These are phyloP conservation scores for Emergomyces africanus DNA, from an alignment of 2,329 filamentous ascomycete species.

Conservation along the genomic window DNA sequence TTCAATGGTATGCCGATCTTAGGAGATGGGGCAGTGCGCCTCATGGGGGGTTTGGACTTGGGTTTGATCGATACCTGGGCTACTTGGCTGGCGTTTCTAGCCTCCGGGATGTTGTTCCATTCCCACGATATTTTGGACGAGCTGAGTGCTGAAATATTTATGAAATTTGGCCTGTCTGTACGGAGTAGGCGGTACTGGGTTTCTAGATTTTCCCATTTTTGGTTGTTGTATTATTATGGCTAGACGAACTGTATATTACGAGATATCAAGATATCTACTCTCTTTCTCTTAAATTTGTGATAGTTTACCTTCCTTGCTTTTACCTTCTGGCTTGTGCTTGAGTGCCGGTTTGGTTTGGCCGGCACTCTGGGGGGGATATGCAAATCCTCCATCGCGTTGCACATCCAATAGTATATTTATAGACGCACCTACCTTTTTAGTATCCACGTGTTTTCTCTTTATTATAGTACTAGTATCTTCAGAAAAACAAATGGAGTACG, in stretches of 20 bases:
- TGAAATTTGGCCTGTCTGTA: too few relatives aligned
- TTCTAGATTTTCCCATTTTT: not conserved
- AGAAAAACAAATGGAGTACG: too few relatives aligned
- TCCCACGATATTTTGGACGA: conserved; percentile 56
- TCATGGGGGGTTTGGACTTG: conserved; percentile 81
- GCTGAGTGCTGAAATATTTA: conserved; percentile 33
- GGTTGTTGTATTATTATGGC: not conserved
- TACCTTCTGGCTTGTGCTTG: not conserved
- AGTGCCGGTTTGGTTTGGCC: not conserved
- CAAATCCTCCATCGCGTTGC: too few relatives aligned
- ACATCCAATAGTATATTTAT: too few relatives aligned
- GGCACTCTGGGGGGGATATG: too few relatives aligned
- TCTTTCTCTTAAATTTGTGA: not conserved
- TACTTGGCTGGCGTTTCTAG: conserved; percentile 73
- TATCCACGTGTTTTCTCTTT: too few relatives aligned
- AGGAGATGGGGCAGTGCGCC: conserved; percentile 83
- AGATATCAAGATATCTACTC: not conserved
- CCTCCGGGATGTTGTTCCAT: conserved; percentile 73
- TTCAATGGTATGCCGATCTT: conserved; percentile 82
- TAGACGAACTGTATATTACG: not conserved
- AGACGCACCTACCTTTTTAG: too few relatives aligned
- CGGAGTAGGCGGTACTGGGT: too few relatives aligned
- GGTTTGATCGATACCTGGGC: conserved; percentile 74
- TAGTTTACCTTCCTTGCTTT: not conserved
- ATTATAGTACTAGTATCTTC: too few relatives aligned